Conservation (phyloP, 129 eudicot species). For the Scalesia atractyloides region DNA sequence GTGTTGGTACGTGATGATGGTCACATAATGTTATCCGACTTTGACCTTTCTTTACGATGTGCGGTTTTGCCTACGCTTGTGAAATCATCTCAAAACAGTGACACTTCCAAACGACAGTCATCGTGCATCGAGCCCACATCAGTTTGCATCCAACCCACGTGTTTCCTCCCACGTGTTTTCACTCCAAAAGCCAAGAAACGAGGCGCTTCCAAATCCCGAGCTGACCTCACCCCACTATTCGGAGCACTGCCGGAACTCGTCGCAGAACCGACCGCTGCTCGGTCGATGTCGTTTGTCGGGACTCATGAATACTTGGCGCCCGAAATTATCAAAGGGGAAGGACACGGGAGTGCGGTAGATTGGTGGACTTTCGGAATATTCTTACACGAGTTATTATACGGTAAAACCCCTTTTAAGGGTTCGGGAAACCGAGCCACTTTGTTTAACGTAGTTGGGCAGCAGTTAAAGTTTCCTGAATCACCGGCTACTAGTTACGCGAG, state of each 20-base stretch:
- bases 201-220: slow-evolving; percentile 40
- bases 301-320: slow-evolving; percentile 84
- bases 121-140: slow-evolving; percentile 63
- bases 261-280: slow-evolving; percentile 80
- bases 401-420: slow-evolving; percentile 79
- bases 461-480: slow-evolving; percentile 62
- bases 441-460: slow-evolving; percentile 78
- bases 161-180: slow-evolving; percentile 68
- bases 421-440: slow-evolving; percentile 78
- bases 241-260: slow-evolving; percentile 62
- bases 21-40: slow-evolving; percentile 89
- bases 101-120: slow-evolving; percentile 53
- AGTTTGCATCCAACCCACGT: slow-evolving; percentile 67
- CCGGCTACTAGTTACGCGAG: slow-evolving; percentile 65
- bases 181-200: slow-evolving; percentile 56
- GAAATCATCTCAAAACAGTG: slow-evolving; percentile 40
- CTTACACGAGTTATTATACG: slow-evolving; percentile 67
- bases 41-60: slow-evolving; percentile 82
- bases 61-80: slow-evolving; percentile 81
- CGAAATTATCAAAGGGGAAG: slow-evolving; percentile 76
- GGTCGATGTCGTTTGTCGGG: slow-evolving; percentile 90
- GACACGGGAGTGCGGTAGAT: slow-evolving; percentile 82
- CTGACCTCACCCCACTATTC: slow-evolving; percentile 31
- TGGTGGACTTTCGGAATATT: slow-evolving; percentile 90
- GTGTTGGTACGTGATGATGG: slow-evolving; percentile 89